Conservation (phyloP, 169 alveolate genomes). For the Eimeria praecox region DNA sequence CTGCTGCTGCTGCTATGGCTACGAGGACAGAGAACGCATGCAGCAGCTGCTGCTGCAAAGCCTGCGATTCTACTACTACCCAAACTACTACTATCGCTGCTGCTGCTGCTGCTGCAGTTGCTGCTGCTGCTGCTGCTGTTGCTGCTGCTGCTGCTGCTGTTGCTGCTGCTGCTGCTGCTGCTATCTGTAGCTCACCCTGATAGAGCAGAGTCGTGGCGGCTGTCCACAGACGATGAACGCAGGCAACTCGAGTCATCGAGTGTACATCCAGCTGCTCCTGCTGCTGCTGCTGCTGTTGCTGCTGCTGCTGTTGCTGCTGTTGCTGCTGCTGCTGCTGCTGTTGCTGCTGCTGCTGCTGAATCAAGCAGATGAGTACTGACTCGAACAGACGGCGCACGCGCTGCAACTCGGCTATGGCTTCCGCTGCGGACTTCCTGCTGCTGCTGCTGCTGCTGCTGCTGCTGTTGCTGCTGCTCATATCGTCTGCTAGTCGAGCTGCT, state of each 20-base stretch:
- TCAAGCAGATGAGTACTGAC: constrained; percentile 47
- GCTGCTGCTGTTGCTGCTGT: constrained; percentile 50
- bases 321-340: constrained; percentile 47
- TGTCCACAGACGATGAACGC: constrained; percentile 64
- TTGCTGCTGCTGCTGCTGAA: constrained; percentile 67
- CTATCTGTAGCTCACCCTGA: constrained; percentile 22
- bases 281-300: constrained; percentile 11
- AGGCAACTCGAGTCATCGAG: constrained; percentile 62
- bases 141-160: background rate
- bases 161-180: constrained; percentile 24
- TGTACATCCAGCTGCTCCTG: constrained; percentile 58
- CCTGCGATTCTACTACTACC: background rate
- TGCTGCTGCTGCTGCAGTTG: background rate
- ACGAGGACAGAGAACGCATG: background rate
- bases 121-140: background rate
- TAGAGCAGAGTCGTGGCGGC: constrained; percentile 47
- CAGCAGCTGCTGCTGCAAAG: background rate
- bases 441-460: constrained; percentile 48
- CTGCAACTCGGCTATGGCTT: constrained; percentile 54
- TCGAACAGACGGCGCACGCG: constrained; percentile 53
- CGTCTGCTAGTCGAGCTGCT: background rate
- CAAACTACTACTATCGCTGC: background rate
- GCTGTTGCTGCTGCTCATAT: background rate
- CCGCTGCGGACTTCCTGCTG: background rate
- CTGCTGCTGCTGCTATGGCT: background rate